Percentiles rank a stretch among this genome's conserved stretches.
Evolutionary conservation across 1,284 basidiomycete genomes (phyloP).

Genomic region (Cutaneotrichosporon sp.): DNA sequence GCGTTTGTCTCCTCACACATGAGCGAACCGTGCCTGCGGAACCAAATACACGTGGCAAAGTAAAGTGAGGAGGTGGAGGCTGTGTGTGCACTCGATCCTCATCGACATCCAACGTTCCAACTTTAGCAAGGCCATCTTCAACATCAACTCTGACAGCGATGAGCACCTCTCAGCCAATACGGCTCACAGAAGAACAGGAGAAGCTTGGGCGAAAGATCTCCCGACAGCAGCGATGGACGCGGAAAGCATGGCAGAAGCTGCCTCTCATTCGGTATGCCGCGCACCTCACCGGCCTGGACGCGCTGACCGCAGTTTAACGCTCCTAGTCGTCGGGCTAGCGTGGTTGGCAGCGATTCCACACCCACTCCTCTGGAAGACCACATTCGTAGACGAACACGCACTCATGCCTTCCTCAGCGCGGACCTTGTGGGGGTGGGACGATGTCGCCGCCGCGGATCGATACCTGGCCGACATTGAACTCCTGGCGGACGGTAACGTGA

Average conservation of each 20-base stretch:
- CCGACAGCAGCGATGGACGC: constrained; percentile 5
- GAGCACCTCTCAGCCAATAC: neutral
- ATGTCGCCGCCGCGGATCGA: constrained; percentile 74
- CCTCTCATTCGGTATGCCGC: constrained; percentile 6
- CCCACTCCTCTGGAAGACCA: constrained; percentile 59
- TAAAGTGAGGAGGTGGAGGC: neutral
- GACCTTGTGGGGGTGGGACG: constrained; percentile 79
- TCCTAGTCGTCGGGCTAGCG: constrained; percentile 62
- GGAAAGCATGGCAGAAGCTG: constrained; percentile 3
- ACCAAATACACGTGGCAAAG: neutral
- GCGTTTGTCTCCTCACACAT: constrained; percentile 7
- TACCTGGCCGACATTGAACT: constrained; percentile 66
- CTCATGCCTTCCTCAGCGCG: constrained; percentile 83
- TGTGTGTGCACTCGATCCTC: neutral
- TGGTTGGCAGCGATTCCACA: constrained; percentile 72
- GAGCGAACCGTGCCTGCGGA: constrained; percentile 6
- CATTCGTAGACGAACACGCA: constrained; percentile 90
- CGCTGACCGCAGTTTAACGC: constrained; percentile 15
- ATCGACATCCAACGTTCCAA: neutral
- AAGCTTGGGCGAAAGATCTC: constrained; percentile 7
- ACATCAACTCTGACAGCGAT: too few relatives aligned
- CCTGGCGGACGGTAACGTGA: constrained; percentile 61
- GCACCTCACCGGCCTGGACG: too few relatives aligned
- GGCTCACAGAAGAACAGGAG: constrained; percentile 10
- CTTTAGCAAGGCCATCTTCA: neutral